phyloP scores from a whole-genome alignment of 2,329 filamentous ascomycete species.

The Cyanodermella asteris region DNA sequence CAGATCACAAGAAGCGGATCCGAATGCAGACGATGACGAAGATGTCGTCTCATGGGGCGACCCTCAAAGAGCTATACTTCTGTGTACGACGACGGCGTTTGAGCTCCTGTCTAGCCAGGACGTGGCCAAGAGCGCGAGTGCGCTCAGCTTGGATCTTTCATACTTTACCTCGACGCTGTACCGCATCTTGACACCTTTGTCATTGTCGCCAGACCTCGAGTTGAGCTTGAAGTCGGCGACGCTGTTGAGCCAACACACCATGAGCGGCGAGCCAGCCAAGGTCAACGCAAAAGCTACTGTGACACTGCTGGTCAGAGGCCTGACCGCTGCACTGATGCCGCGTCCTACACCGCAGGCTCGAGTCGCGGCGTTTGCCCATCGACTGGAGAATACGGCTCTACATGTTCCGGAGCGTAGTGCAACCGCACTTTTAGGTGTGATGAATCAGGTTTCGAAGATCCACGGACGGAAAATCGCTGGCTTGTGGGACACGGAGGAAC shows the following conservation, averaged over 20 bases:
- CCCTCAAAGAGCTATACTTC: slow-evolving; percentile 66
- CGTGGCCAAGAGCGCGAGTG: slow-evolving; percentile 58
- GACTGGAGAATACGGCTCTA: slow-evolving; percentile 59
- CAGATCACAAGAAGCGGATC: slow-evolving; percentile 19
- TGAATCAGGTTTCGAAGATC: slow-evolving; percentile 57
- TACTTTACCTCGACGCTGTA: slow-evolving; percentile 94
- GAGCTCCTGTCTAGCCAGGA: slow-evolving; percentile 92
- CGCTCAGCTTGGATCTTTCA: slow-evolving; percentile 72
- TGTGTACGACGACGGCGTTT: slow-evolving; percentile 91
- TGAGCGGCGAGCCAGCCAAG: slow-evolving; percentile 26
- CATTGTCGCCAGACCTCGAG: slow-evolving; percentile 70
- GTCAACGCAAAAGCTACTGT: slow-evolving; percentile 92
- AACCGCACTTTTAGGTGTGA: slow-evolving; percentile 54
- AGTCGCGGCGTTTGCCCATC: slow-evolving; percentile 83
- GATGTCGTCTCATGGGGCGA: slow-evolving; percentile 36
- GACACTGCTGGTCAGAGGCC: slow-evolving; percentile 69
- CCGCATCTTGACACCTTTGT: slow-evolving; percentile 56
- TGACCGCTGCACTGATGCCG: slow-evolving; percentile 63
- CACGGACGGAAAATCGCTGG: slow-evolving; percentile 63
- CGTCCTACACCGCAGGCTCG: slow-evolving; percentile 58
- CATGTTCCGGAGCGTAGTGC: slow-evolving; percentile 82
- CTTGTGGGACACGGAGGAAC: slow-evolving; percentile 89
- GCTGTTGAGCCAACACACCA: slow-evolving; percentile 25
- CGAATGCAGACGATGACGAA: slow-evolving; percentile 17
- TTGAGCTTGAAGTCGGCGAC: slow-evolving; percentile 52